Conservation (phyloP, 176 grass and related monocot genomes). For the Urochloa ruziziensis region DNA sequence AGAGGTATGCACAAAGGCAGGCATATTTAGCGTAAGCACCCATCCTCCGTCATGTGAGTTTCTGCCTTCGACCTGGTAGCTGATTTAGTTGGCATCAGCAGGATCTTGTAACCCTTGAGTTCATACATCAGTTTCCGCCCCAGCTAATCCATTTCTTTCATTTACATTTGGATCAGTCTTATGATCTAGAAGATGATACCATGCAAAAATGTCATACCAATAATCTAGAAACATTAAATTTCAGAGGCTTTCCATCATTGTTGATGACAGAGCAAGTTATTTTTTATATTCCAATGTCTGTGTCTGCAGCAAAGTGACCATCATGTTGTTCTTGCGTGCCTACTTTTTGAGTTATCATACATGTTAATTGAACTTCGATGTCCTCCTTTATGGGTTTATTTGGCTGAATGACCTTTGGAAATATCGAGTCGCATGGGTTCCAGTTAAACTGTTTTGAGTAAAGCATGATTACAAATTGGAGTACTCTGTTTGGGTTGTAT, state of each 20-base stretch:
- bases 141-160: conserved; percentile 49
- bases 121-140: conserved; percentile 24
- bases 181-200: conserved; percentile 46
- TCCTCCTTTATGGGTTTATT: background rate
- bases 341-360: background rate
- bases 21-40: conserved; percentile 19
- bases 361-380: background rate
- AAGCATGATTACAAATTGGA: background rate
- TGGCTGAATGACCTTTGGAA: background rate
- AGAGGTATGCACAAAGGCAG: conserved; percentile 28
- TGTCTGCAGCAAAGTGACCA: conserved; percentile 1
- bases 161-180: conserved; percentile 35
- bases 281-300: conserved; percentile 7
- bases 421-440: background rate
- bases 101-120: conserved; percentile 33
- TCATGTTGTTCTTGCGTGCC: background rate
- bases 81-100: conserved; percentile 34
- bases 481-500: background rate
- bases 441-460: background rate
- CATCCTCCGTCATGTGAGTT: conserved; percentile 17
- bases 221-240: conserved; percentile 39
- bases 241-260: conserved; percentile 35
- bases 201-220: conserved; percentile 38
- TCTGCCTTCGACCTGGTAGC: conserved; percentile 22
- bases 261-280: conserved; percentile 27